Evolutionary conservation across 192 early-diverging fungal genomes (phyloP).

Genomic region (Linnemannia schmuckeri): DNA sequence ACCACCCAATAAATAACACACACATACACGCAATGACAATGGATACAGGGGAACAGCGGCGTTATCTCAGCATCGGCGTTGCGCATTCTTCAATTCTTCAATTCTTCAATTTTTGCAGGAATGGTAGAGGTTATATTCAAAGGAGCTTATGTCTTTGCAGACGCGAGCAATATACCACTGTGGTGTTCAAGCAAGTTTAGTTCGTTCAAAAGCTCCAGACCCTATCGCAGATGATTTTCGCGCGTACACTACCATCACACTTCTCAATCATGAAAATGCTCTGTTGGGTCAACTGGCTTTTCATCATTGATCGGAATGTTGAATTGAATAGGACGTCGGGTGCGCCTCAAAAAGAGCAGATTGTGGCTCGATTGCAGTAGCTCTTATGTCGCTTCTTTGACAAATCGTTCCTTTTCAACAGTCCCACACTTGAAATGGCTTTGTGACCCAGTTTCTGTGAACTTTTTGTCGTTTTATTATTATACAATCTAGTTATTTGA

Average conservation of each 20-base stretch:
- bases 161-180: background rate
- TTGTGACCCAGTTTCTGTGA: too few relatives aligned
- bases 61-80: background rate
- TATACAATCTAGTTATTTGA: background rate
- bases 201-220: background rate
- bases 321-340: too few relatives aligned
- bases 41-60: background rate
- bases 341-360: too few relatives aligned
- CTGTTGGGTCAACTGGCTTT: too few relatives aligned
- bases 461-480: background rate
- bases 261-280: too few relatives aligned
- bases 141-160: background rate
- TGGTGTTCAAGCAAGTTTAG: background rate
- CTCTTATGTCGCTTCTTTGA: too few relatives aligned
- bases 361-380: too few relatives aligned
- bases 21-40: background rate
- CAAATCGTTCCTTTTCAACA: too few relatives aligned
- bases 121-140: background rate
- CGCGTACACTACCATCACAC: background rate
- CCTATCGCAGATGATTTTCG: background rate
- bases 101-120: background rate
- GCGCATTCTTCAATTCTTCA: background rate
- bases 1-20: conserved; percentile 1
- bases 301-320: too few relatives aligned
- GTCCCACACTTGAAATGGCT: too few relatives aligned